Base-by-base conservation (phyloP, 2,329 filamentous ascomycete genomes). In the Fusarium pseudonygamai region DNA sequence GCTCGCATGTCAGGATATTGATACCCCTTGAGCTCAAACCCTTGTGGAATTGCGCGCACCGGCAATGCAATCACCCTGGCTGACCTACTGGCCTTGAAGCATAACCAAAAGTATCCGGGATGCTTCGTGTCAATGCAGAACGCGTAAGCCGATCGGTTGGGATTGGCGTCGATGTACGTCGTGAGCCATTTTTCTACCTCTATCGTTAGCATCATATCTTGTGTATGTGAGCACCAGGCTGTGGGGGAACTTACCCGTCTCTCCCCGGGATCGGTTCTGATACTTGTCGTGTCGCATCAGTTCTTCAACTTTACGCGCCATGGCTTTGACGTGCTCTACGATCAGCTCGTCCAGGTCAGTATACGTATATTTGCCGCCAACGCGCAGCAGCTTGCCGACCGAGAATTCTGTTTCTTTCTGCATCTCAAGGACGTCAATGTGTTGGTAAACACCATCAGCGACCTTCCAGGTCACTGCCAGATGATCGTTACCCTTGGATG, bases 401-500 rank as follows among this genome's bases (percentile, higher is more conserved):
- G 95, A 95, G 81, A 98, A 98, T 81, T 98, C 96, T 71, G 95
- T 98, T 72, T 97, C 94, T 84, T 99, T 99, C 82, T 97, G 94
- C 79, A 99, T 87, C 84, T 99, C 96, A 43, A 99, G 88, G 39
- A 99, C 96, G 82, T 99, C 96, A 73, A 99, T 94, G 82, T 99
- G 96, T 83, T 99, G 95, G 82, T 95, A 99, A n/a, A 98, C 91
- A 67, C 93, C 93, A 80, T 98, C 95, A 4, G 94, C 93, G 20
- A 99, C 95, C 85, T 99, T 99, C 96, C 96, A 99, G 1, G 96
- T 99, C 52, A 99, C 91, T 13, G 96, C 95, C 62, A 99, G 87
- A 84, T 99, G 96, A 81, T 99, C 96, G 66, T 94, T 93, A 49
- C 96, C 96, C 82, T 97, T 97, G 34, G 95, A 97, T 2, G 95